Base-by-base conservation (phyloP, 2,329 filamentous ascomycete genomes). In the Colletotrichum sublineola region DNA sequence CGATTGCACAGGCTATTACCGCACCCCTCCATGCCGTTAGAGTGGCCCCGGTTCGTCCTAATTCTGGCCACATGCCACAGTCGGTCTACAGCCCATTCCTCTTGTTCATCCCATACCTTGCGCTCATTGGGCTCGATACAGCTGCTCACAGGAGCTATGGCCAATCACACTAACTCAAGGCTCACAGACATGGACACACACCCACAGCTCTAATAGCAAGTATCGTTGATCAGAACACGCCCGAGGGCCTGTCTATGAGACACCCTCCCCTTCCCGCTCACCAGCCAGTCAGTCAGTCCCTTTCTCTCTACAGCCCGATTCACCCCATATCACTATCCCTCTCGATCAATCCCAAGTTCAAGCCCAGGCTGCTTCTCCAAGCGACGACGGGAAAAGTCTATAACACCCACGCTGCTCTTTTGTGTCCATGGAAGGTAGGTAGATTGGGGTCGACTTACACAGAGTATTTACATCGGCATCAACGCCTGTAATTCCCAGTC, bases 101-200 rank as follows among this genome's bases (percentile, higher is more conserved):
- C 46, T 69, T 56, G 61, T 66, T 69, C 65, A 71, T 71, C 52
- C 69, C 71, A 71, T 64, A 46, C 63, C 33, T 44, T 40, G 33
- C n/a, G 56, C 65, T 73, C 48, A 74, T 74, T 74, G 73, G 73
- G 63, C 60, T 71, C 33, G 48, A 36, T 63, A 58, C 71, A 69
- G 66, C 70, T 71, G 44, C 20, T 70, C 20, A 61, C 24, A 58
- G 60, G 67, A 73, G 70, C 73, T 67, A 73, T 74, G 71, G 58
- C 73, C 73, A 74, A 74, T 71, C 73, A 73, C 44, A 63, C 73
- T 74, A 74, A 74, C 56, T 33, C 66, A 60, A 62, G 66, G 73
- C 58, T 74, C 63, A 53, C 63, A 74, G 73, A 63, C 66, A 38
- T 69, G 44, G 46, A 64, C 66, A 57, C 48, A 64, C 66, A 57